These are phyloP conservation scores for Luvunga scandens DNA, from an alignment of 345 rosid species.

Conservation along the genomic window DNA sequence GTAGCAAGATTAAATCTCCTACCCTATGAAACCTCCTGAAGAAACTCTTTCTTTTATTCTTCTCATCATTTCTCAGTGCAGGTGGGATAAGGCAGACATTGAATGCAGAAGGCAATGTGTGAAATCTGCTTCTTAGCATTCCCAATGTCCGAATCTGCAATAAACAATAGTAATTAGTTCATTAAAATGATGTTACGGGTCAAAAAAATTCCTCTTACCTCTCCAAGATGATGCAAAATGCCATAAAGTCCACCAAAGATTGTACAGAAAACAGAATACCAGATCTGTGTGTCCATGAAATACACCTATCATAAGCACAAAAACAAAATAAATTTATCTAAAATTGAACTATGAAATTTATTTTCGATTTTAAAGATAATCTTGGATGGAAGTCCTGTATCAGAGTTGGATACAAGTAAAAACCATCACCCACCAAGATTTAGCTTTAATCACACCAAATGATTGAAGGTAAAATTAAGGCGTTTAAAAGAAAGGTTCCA, in stretches of 20 bases:
- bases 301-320: slow-evolving; percentile 54
- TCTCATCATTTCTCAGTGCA: slow-evolving; percentile 38
- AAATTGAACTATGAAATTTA: slow-evolving; percentile 3
- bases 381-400: background rate
- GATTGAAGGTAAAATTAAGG: background rate
- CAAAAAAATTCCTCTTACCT: slow-evolving; percentile 53
- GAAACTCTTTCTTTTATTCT: slow-evolving; percentile 40
- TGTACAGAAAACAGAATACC: slow-evolving; percentile 96
- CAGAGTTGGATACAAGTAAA: background rate
- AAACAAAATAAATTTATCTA: slow-evolving; percentile 8
- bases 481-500: background rate
- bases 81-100: slow-evolving; percentile 64
- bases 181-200: slow-evolving; percentile 8
- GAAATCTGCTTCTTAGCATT: slow-evolving; percentile 93
- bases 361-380: background rate
- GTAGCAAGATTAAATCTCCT: slow-evolving; percentile 19
- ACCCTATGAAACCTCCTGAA: slow-evolving; percentile 60
- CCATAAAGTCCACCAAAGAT: slow-evolving; percentile 92
- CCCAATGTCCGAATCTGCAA: slow-evolving; percentile 89
- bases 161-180: slow-evolving; percentile 23
- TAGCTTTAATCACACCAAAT: slow-evolving; percentile 1
- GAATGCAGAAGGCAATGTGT: slow-evolving; percentile 86
- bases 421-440: background rate
- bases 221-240: slow-evolving; percentile 95
- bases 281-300: slow-evolving; percentile 96